A percentile compares a stretch with the other conserved stretches of the same genome.
These are phyloP conservation scores for Fusarium mangiferae DNA, from an alignment of 2,329 filamentous ascomycete genomes.

Conservation along the genomic window DNA sequence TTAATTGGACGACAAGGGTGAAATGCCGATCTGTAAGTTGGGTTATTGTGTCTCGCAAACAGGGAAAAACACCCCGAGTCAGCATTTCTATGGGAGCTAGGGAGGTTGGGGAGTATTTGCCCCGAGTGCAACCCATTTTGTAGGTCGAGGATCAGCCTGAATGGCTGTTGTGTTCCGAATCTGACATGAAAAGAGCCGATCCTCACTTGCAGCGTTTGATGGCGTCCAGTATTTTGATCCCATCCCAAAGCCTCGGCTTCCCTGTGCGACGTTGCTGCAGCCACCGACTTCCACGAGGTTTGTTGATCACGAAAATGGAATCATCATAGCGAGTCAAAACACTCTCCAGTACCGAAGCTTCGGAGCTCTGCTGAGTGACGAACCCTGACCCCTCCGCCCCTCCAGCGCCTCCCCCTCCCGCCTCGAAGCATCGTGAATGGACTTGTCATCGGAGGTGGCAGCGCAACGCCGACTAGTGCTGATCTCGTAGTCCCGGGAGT, in stretches of 20 bases:
- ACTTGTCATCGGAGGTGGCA: not conserved
- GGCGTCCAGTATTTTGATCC: not conserved
- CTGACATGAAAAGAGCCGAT: slow-evolving; percentile 17
- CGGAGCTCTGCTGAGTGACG: not conserved
- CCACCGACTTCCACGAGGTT: not conserved
- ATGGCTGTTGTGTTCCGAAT: slow-evolving; percentile 1
- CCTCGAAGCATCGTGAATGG: not conserved
- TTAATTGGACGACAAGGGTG: slow-evolving; percentile 21
- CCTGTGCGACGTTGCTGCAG: not conserved
- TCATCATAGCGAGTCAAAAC: not conserved
- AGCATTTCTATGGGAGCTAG: not conserved
- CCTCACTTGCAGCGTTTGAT: not conserved
- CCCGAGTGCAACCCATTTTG: slow-evolving; percentile 18
- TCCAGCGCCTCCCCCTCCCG: not conserved
- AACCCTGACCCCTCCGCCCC: not conserved
- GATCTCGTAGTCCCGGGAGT: slow-evolving; percentile 22
- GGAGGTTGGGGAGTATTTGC: not conserved
- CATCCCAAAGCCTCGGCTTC: not conserved
- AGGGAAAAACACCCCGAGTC: slow-evolving; percentile 23
- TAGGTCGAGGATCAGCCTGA: slow-evolving; percentile 10
- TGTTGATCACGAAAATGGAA: slow-evolving; percentile 13
- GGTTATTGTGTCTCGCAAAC: not conserved
- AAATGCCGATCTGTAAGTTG: slow-evolving; percentile 23
- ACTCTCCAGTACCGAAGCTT: not conserved
- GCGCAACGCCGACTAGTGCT: slow-evolving; percentile 7